Percentiles rank a stretch among this genome's conserved stretches.
These are phyloP conservation scores for Elsinoe necatrix DNA, from an alignment of 2,329 filamentous ascomycete genomes.

Conservation along the genomic window DNA sequence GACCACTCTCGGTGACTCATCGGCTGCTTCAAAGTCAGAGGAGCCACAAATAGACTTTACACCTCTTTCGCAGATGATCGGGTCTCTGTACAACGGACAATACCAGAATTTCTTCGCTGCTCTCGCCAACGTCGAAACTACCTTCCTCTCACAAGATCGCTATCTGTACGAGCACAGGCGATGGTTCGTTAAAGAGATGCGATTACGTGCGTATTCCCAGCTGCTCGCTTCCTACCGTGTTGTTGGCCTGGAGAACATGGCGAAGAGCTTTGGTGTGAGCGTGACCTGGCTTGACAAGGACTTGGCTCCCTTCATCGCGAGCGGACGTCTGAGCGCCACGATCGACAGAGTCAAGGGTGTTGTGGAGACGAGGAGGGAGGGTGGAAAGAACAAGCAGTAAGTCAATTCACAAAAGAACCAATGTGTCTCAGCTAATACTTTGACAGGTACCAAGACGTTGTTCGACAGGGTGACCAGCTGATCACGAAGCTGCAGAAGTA, in stretches of 20 bases:
- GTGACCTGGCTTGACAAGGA: conserved; percentile 95
- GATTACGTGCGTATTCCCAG: conserved; percentile 91
- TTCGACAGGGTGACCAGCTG: conserved; percentile 93
- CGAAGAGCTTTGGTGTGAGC: conserved; percentile 89
- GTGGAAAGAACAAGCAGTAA: conserved; percentile 96
- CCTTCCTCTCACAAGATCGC: conserved; percentile 87
- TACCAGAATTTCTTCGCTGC: conserved; percentile 92
- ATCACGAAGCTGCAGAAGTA: conserved; percentile 99
- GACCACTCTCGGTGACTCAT: conserved; percentile 63
- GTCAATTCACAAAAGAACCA: conserved; percentile 15
- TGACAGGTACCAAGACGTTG: conserved; percentile 73
- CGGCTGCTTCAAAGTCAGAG: conserved; percentile 61
- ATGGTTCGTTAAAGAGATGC: conserved; percentile 99
- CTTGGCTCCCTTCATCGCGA: conserved; percentile 93
- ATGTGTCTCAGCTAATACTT: conserved; percentile 2
- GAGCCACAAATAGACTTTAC: conserved; percentile 84
- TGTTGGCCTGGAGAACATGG: conserved; percentile 95
- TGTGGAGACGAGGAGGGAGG: conserved; percentile 94
- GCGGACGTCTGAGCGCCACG: conserved; percentile 86
- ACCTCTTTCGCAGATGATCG: conserved; percentile 76
- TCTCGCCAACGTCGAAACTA: conserved; percentile 81
- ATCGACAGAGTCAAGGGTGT: conserved; percentile 95
- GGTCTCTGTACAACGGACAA: conserved; percentile 84
- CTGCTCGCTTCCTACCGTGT: conserved; percentile 95
- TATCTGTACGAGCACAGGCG: conserved; percentile 92